These are phyloP conservation scores for Goffeauzyma gilvescens DNA, from an alignment of 768 basidiomycete species.

Conservation along the genomic window DNA sequence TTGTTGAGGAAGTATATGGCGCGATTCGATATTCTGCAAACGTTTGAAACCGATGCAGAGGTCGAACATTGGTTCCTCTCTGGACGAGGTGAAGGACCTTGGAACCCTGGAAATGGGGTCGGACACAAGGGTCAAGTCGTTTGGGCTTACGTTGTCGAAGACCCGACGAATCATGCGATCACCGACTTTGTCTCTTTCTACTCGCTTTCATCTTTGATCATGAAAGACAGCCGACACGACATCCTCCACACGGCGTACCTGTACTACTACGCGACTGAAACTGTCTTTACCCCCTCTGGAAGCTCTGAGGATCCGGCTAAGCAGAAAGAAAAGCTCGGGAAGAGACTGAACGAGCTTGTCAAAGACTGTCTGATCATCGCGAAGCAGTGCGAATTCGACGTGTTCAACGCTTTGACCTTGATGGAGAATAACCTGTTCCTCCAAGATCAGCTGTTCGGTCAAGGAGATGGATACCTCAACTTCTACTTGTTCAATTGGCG, in stretches of 20 bases:
- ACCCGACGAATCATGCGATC: slow-evolving; percentile 59
- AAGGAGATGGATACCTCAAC: slow-evolving; percentile 69
- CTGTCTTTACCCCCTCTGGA: slow-evolving; percentile 38
- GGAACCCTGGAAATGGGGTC: slow-evolving; percentile 37
- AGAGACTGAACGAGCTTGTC: slow-evolving; percentile 51
- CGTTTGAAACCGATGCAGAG: slow-evolving; percentile 52
- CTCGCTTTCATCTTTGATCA: slow-evolving; percentile 81
- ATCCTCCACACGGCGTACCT: slow-evolving; percentile 81
- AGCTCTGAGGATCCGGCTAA: slow-evolving; percentile 39
- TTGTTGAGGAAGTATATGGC: slow-evolving; percentile 61
- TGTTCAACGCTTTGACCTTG: slow-evolving; percentile 81
- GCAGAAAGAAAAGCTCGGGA: slow-evolving; percentile 45
- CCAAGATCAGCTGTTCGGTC: slow-evolving; percentile 79
- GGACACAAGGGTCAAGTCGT: slow-evolving; percentile 59
- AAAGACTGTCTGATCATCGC: slow-evolving; percentile 66
- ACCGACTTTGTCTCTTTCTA: slow-evolving; percentile 97
- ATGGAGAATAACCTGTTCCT: slow-evolving; percentile 83
- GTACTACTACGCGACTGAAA: slow-evolving; percentile 80
- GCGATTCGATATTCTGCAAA: slow-evolving; percentile 63
- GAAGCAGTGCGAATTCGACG: slow-evolving; percentile 70
- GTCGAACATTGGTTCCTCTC: slow-evolving; percentile 71
- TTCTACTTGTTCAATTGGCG: slow-evolving; percentile 85
- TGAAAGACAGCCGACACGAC: slow-evolving; percentile 50
- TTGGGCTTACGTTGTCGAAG: slow-evolving; percentile 94
- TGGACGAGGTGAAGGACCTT: slow-evolving; percentile 46